A percentile compares a stretch with the other conserved stretches of the same genome.
Conservation (phyloP, 2,329 filamentous ascomycete species). For the Blastomyces gilchristii region DNA sequence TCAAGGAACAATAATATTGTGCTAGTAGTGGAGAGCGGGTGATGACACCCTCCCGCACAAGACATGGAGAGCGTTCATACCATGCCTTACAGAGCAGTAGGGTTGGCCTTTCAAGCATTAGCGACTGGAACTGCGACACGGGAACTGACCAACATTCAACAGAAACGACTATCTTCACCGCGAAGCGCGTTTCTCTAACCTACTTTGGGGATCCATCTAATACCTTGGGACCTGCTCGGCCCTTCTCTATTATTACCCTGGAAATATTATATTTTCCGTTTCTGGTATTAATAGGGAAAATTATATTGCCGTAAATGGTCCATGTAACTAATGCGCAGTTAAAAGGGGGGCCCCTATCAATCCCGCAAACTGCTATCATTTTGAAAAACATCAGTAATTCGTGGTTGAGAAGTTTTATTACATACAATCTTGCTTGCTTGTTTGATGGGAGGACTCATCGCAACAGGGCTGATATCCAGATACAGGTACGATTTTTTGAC, state of each 20-base stretch:
- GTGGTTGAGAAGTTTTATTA: too few relatives aligned
- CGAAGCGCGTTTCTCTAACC: neutral
- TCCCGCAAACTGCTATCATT: neutral
- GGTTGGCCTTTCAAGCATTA: neutral
- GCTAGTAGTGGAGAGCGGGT: constrained; percentile 4
- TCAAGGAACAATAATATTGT: neutral
- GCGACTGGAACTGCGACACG: neutral
- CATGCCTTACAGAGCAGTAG: constrained; percentile 1
- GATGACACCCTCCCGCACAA: constrained; percentile 1
- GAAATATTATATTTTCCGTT: neutral
- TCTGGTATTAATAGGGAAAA: neutral
- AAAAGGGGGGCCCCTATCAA: neutral
- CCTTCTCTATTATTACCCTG: neutral
- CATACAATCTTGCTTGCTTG: neutral
- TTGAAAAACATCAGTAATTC: neutral
- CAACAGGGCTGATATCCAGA: neutral
- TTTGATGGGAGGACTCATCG: neutral
- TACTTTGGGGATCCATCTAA: neutral
- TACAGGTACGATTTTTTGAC: neutral
- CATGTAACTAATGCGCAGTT: neutral
- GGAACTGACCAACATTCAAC: neutral
- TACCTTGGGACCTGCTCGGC: neutral
- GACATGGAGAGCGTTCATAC: neutral
- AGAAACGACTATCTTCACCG: neutral
- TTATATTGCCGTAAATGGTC: neutral